Evolutionary conservation across 495 filamentous ascomycete species (phyloP).

Genomic region (Parathielavia appendiculata): DNA sequence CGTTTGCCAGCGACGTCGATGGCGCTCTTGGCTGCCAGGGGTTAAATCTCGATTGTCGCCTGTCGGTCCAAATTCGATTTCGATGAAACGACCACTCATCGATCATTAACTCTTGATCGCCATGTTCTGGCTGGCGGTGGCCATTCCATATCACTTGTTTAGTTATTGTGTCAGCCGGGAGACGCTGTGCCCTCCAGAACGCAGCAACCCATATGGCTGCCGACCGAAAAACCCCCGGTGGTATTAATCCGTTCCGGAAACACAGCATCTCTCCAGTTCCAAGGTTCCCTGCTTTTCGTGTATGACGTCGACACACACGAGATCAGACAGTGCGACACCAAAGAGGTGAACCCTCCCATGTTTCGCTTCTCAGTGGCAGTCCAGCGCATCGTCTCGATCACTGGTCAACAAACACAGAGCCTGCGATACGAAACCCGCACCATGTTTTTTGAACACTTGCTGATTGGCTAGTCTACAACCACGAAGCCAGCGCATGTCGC

Average conservation of each 20-base stretch:
- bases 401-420: no score
- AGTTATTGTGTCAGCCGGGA: background rate
- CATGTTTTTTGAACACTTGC: no score
- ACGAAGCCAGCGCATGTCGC: no score
- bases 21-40: slow-evolving; percentile 14
- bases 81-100: no score
- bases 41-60: background rate
- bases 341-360: background rate
- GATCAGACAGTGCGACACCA: background rate
- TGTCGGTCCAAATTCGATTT: background rate
- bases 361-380: background rate
- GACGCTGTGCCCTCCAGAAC: no score
- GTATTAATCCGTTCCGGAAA: background rate
- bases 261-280: background rate
- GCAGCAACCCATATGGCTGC: background rate
- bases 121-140: no score
- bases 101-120: no score
- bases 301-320: slow-evolving; percentile 4
- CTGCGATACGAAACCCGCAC: no score
- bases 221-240: slow-evolving; percentile 2
- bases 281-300: background rate
- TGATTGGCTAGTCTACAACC: background rate
- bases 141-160: background rate
- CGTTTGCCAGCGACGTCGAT: slow-evolving; percentile 17
- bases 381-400: background rate